A percentile compares a stretch with the other conserved stretches of the same genome.
phyloP scores from a whole-genome alignment of 805 yeast genomes.

The Ogataea allantospora region DNA sequence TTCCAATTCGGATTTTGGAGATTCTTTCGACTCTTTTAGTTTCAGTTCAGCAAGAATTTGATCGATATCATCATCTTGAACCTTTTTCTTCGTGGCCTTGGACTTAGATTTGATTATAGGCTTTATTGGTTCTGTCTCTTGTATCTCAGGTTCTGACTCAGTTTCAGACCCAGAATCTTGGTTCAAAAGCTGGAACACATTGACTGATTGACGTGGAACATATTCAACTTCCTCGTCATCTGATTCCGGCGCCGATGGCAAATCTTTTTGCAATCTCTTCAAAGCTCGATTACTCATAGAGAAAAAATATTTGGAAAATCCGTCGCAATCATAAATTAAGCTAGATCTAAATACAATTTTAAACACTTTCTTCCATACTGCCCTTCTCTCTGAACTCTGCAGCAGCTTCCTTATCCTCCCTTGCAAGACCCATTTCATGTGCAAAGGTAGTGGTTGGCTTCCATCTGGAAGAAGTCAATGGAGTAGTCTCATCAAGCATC shows the following conservation, averaged over 20 bases:
- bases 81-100: constrained; percentile 13
- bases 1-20: constrained; percentile 23
- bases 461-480: constrained; percentile 36
- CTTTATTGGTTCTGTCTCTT: not conserved
- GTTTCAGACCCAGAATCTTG: not conserved
- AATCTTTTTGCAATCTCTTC: constrained; percentile 18
- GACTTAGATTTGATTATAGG: constrained; percentile 4
- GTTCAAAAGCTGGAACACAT: constrained; percentile 46
- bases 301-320: not conserved
- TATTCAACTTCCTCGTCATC: constrained; percentile 7
- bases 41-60: constrained; percentile 45
- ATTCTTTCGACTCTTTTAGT: constrained; percentile 10
- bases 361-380: constrained; percentile 14
- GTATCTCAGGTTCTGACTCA: not conserved
- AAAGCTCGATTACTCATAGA: constrained; percentile 50
- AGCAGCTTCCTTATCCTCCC: constrained; percentile 19
- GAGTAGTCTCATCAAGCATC: constrained; percentile 37
- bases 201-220: constrained; percentile 23
- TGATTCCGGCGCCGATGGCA: constrained; percentile 12
- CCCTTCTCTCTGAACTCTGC: constrained; percentile 21
- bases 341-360: constrained; percentile 1
- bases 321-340: constrained; percentile 5
- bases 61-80: constrained; percentile 51
- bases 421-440: constrained; percentile 29
- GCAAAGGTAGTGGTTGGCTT: constrained; percentile 35